Percentiles rank a stretch among this genome's conserved stretches.
phyloP scores from a whole-genome alignment of 2,329 filamentous ascomycete genomes.

The Pseudocercospora crystallina region DNA sequence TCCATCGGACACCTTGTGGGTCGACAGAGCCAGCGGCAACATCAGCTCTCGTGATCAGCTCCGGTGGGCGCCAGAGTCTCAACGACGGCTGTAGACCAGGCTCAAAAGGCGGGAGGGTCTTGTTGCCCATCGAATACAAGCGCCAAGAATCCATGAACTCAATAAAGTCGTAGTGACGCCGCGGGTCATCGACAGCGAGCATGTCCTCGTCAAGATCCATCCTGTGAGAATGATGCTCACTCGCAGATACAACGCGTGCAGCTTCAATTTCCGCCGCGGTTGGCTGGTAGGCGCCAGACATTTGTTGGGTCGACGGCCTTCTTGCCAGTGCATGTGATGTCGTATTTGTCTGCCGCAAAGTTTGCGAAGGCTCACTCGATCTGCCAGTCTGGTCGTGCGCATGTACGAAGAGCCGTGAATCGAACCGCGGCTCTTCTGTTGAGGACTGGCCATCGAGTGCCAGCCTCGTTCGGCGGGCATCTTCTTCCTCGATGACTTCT shows the following conservation, averaged over 20 bases:
- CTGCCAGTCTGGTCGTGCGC: no score
- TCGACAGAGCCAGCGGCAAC: constrained; percentile 25
- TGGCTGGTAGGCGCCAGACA: neutral
- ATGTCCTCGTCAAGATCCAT: constrained; percentile 26
- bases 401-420: neutral
- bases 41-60: constrained; percentile 20
- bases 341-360: neutral
- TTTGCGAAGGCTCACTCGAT: no score
- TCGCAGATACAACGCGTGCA: neutral
- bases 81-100: constrained; percentile 23
- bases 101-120: constrained; percentile 20
- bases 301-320: no score
- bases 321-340: neutral
- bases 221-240: neutral
- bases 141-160: constrained; percentile 35
- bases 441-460: constrained; percentile 21
- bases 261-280: neutral
- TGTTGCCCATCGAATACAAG: constrained; percentile 23
- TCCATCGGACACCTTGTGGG: constrained; percentile 40
- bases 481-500: constrained; percentile 26
- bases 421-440: constrained; percentile 17
- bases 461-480: constrained; percentile 25
- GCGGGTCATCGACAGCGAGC: constrained; percentile 29
- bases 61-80: constrained; percentile 12
- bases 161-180: constrained; percentile 31